Percentiles rank a stretch among this genome's conserved stretches.
Evolutionary conservation across 2,329 filamentous ascomycete species (phyloP).

Genomic region (Teratosphaeriaceae sp.): DNA sequence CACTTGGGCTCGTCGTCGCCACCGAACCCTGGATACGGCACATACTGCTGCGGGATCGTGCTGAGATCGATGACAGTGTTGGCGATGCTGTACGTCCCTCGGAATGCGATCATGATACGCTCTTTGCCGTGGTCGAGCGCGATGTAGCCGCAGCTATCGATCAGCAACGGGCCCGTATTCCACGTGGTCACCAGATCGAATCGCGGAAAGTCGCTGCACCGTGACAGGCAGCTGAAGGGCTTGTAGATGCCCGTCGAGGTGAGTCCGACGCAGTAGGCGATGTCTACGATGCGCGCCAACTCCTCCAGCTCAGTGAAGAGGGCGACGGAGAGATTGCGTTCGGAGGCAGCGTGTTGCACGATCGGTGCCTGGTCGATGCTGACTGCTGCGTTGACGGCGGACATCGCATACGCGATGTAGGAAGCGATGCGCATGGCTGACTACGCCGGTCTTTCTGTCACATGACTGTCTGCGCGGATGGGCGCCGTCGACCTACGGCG

Average conservation of each 20-base stretch:
- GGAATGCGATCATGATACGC: conserved; percentile 78
- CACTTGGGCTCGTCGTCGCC: conserved; percentile 51
- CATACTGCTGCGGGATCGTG: conserved; percentile 82
- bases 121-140: conserved; percentile 68
- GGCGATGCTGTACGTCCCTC: conserved; percentile 88
- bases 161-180: conserved; percentile 81
- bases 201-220: conserved; percentile 74
- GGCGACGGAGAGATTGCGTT: conserved; percentile 46
- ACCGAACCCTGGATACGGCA: conserved; percentile 64
- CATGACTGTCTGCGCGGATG: no score
- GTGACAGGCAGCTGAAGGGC: conserved; percentile 79
- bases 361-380: conserved; percentile 25
- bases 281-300: conserved; percentile 84
- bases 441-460: no score
- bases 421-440: no score
- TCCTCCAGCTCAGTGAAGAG: conserved; percentile 82
- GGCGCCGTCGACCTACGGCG: no score
- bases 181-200: conserved; percentile 78
- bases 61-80: conserved; percentile 89
- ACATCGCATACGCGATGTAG: no score
- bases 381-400: conserved; percentile 13
- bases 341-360: conserved; percentile 24
- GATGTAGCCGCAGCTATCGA: conserved; percentile 90
- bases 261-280: conserved; percentile 85
- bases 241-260: conserved; percentile 74